Evolutionary conservation across 2,329 filamentous ascomycete species (phyloP).

Genomic region (Dactylellina parvicollis): DNA sequence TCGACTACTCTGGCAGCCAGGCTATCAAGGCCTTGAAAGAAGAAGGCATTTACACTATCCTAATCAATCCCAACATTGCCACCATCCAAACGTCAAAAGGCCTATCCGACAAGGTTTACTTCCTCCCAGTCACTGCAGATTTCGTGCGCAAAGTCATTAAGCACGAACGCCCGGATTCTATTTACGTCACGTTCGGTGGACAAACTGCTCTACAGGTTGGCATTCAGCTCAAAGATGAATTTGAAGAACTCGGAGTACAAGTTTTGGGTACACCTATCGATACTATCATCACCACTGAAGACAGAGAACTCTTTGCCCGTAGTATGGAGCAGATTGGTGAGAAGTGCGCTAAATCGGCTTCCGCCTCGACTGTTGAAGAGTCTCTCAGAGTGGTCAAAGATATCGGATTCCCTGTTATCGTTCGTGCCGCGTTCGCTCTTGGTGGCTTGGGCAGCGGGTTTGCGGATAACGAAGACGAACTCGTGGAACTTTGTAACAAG

Average conservation of each 20-base stretch:
- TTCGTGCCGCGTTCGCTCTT: constrained; percentile 93
- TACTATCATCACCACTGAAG: constrained; percentile 98
- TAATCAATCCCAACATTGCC: constrained; percentile 99
- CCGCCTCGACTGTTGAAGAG: constrained; percentile 87
- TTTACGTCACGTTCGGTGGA: constrained; percentile 97
- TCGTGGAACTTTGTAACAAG: constrained; percentile 89
- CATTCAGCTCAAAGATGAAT: constrained; percentile 97
- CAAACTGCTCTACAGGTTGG: constrained; percentile 97
- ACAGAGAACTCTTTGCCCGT: constrained; percentile 94
- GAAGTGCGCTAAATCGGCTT: constrained; percentile 97
- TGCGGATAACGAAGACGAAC: constrained; percentile 83
- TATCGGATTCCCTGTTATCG: constrained; percentile 96
- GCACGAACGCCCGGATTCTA: constrained; percentile 92
- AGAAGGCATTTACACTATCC: constrained; percentile 95
- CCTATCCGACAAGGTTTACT: constrained; percentile 97
- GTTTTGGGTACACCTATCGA: constrained; percentile 96
- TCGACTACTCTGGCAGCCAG: constrained; percentile 98
- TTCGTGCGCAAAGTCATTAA: constrained; percentile 98
- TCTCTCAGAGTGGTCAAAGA: constrained; percentile 86
- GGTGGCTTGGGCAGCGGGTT: constrained; percentile 96
- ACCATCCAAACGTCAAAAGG: constrained; percentile 99
- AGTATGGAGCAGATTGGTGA: constrained; percentile 99
- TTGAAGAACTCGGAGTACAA: constrained; percentile 88
- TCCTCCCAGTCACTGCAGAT: constrained; percentile 93
- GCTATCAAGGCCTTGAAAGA: constrained; percentile 98